phyloP scores from a whole-genome alignment of 305 asterid species.

The Salvia sclarea region DNA sequence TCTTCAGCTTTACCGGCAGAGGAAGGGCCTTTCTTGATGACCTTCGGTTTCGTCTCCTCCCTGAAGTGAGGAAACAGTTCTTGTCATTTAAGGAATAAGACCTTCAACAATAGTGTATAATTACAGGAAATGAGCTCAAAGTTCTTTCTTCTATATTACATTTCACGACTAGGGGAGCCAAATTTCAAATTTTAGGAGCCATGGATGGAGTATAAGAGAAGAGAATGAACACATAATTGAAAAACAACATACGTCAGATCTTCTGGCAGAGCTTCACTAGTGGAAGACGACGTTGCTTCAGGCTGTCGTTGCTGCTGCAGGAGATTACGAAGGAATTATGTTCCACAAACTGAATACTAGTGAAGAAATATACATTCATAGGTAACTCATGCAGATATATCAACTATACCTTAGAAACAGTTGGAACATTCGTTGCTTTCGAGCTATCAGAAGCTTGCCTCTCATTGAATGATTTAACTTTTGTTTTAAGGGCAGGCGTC shows the following conservation, averaged over 20 bases:
- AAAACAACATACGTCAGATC: constrained; percentile 50
- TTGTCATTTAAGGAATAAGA: constrained; percentile 19
- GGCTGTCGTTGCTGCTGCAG: constrained; percentile 62
- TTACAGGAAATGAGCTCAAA: neutral
- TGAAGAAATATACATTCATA: neutral
- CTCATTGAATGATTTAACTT: constrained; percentile 50
- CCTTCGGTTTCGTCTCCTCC: constrained; percentile 52
- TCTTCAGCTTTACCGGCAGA: constrained; percentile 52
- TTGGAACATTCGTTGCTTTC: constrained; percentile 38
- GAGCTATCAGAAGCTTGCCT: constrained; percentile 42
- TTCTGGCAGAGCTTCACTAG: constrained; percentile 51
- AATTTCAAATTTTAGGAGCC: constrained; percentile 4
- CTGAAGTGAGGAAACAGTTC: constrained; percentile 51
- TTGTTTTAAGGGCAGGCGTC: constrained; percentile 39
- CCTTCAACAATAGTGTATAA: constrained; percentile 7
- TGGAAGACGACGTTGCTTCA: constrained; percentile 51
- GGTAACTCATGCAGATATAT: constrained; percentile 17
- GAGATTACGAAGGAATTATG: constrained; percentile 31
- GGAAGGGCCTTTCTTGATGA: constrained; percentile 47
- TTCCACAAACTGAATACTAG: constrained; percentile 6
- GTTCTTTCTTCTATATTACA: constrained; percentile 20
- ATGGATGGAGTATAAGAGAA: constrained; percentile 2
- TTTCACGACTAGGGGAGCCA: constrained; percentile 13
- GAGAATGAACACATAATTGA: constrained; percentile 19
- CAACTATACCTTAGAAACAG: constrained; percentile 47